Conservation (phyloP, 345 rosid genomes). For the Citrus medica region DNA sequence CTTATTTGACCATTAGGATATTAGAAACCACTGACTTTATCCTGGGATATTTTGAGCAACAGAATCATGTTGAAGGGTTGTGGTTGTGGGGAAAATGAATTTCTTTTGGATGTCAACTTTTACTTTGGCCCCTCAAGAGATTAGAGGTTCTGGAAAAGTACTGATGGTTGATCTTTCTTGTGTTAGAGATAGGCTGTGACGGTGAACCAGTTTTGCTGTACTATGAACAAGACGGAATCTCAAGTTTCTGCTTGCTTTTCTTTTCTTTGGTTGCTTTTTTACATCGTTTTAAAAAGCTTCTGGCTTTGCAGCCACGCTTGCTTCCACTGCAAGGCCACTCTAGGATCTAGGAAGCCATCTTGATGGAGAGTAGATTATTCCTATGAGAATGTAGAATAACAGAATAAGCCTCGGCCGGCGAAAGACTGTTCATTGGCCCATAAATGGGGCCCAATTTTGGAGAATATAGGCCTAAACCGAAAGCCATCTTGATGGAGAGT, state of each 20-base stretch:
- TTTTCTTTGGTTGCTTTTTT: not conserved
- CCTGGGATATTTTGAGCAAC: slow-evolving; percentile 11
- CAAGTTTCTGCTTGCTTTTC: not conserved
- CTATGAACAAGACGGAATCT: not conserved
- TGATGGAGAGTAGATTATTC: too few relatives aligned
- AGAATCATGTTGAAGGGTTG: slow-evolving; percentile 9
- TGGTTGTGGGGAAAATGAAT: slow-evolving; percentile 9
- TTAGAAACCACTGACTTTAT: slow-evolving; percentile 19
- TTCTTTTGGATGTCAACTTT: slow-evolving; percentile 11
- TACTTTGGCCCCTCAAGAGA: slow-evolving; percentile 5
- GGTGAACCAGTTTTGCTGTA: not conserved
- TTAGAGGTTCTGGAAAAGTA: slow-evolving; percentile 8
- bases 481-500: not conserved
- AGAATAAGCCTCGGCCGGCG: too few relatives aligned
- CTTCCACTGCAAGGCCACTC: not conserved
- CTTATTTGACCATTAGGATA: slow-evolving; percentile 29
- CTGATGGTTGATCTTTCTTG: slow-evolving; percentile 1
- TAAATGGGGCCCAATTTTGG: too few relatives aligned
- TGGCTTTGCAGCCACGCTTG: not conserved
- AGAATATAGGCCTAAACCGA: too few relatives aligned
- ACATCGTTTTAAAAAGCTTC: not conserved
- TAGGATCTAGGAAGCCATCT: not conserved
- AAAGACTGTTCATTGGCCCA: too few relatives aligned
- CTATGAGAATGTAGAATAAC: too few relatives aligned
- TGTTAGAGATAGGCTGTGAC: not conserved